Base-by-base conservation (phyloP, 2,329 filamentous ascomycete species). In the Ophiostoma novo-ulmi region DNA sequence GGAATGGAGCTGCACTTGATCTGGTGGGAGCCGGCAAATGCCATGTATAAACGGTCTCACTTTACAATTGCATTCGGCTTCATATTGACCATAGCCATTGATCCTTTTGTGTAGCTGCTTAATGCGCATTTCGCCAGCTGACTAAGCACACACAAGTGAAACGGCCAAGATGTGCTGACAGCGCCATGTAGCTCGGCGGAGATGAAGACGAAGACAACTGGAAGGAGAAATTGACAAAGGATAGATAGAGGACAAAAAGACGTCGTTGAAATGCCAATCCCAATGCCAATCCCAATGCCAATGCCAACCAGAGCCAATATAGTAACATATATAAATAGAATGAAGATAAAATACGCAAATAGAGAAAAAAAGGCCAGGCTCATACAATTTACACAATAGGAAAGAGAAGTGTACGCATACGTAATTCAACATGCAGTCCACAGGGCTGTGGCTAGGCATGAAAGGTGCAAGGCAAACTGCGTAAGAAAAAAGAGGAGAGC, bases 361-460 rank as follows among this genome's bases (percentile, higher is more conserved):
- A 58, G 52, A 22, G 31, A 31, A 3, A 31, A 3, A 31, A 31
- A 31, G n/a, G 52, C 17, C n/a, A 48, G 44, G 20, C 17, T 48
- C 44, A 20, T 20, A 48, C 52, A 58, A 44, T 11, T 58, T 22
- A 13, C 48, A 48, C 17, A 48, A 31, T 58, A 58, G n/a, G 22
- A 58, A n/a, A 58, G 11, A 58, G 44, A 48, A 31, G 58, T 14
- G 26, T 35, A 63, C n/a, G 26, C 63, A 65, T 65, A 65, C 36
- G 63, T 65, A 65, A 65, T 65, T 38, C 22, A 22, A 39, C 63
- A 65, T 65, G 36, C 35, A 65, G 61, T n/a, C 61, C 63, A 65
- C 63, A 65, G 63, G 63, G 63, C 63, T 65, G 35, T 39, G 63
- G 63, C 63, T 39, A 38, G n/a, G 52, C 20, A 13, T 13, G 8